Evolutionary conservation across 768 basidiomycete genomes (phyloP).

Genomic region (Mycena maculata): DNA sequence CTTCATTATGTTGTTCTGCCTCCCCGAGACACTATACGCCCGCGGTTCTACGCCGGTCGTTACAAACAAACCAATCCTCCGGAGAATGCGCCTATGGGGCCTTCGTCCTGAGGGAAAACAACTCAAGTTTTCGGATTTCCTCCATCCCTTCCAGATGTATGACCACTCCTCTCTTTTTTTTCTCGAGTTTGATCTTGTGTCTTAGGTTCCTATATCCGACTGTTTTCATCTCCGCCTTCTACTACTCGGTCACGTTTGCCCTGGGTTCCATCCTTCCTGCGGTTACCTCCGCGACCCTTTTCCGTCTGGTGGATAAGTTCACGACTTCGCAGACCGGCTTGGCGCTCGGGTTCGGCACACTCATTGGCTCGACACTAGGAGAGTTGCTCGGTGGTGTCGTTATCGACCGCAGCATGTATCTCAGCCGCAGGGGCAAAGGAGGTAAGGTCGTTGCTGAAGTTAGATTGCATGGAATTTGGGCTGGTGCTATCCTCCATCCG

Average conservation of each 20-base stretch:
- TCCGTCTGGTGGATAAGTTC: constrained; percentile 25
- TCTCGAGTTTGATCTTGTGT: not conserved
- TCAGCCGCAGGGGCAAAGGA: constrained; percentile 22
- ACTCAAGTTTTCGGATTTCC: constrained; percentile 27
- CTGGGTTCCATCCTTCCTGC: constrained; percentile 34
- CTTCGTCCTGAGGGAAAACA: constrained; percentile 31
- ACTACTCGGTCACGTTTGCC: constrained; percentile 29
- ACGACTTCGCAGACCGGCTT: constrained; percentile 32
- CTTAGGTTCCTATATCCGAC: constrained; percentile 29
- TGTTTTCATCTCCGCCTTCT: constrained; percentile 32
- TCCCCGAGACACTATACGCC: constrained; percentile 33
- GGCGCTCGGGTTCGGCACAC: constrained; percentile 32
- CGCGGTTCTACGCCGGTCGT: constrained; percentile 23
- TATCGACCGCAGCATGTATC: constrained; percentile 32
- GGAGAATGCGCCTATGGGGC: constrained; percentile 27
- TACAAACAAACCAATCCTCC: constrained; percentile 25
- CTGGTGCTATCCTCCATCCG: constrained; percentile 31
- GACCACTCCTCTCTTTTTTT: not conserved
- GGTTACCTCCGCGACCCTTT: constrained; percentile 36
- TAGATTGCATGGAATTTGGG: constrained; percentile 32
- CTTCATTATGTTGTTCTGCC: constrained; percentile 36
- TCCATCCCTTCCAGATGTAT: constrained; percentile 33
- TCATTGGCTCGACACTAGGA: constrained; percentile 31
- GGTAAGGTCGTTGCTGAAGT: constrained; percentile 31
- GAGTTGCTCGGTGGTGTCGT: constrained; percentile 34